Conservation (phyloP, 495 filamentous ascomycete species). For the Aspergillus avenaceus region DNA sequence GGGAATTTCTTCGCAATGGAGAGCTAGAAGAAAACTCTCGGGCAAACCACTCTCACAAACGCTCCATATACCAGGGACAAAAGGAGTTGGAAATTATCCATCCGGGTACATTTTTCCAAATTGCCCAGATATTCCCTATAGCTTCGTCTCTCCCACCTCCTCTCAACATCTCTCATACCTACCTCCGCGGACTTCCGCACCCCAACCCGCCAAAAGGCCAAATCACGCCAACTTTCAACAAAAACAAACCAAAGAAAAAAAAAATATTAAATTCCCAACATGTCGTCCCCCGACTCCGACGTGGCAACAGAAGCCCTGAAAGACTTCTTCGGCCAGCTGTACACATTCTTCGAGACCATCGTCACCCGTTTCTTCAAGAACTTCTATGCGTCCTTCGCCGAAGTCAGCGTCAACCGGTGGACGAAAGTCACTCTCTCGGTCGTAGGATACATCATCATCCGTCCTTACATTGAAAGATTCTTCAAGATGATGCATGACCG, state of each 20-base stretch:
- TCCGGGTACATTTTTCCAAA: neutral
- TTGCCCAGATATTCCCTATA: no score
- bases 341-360: conserved; percentile 19
- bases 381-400: conserved; percentile 47
- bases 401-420: conserved; percentile 52
- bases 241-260: conserved; percentile 7
- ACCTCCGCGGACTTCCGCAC: neutral
- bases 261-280: no score
- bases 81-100: neutral
- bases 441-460: conserved; percentile 59
- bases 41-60: neutral
- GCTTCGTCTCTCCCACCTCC: no score
- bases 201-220: neutral
- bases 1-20: neutral
- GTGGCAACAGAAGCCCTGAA: conserved; percentile 25
- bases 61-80: neutral
- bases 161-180: neutral
- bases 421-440: conserved; percentile 59
- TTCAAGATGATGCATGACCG: conserved; percentile 53
- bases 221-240: conserved; percentile 3
- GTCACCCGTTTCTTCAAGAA: conserved; percentile 49
- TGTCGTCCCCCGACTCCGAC: conserved; percentile 25
- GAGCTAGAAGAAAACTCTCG: neutral
- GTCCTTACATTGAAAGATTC: conserved; percentile 57
- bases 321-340: conserved; percentile 35